Conservation (phyloP, 2,329 filamentous ascomycete species). For the Berkeleyomyces rouxiae region DNA sequence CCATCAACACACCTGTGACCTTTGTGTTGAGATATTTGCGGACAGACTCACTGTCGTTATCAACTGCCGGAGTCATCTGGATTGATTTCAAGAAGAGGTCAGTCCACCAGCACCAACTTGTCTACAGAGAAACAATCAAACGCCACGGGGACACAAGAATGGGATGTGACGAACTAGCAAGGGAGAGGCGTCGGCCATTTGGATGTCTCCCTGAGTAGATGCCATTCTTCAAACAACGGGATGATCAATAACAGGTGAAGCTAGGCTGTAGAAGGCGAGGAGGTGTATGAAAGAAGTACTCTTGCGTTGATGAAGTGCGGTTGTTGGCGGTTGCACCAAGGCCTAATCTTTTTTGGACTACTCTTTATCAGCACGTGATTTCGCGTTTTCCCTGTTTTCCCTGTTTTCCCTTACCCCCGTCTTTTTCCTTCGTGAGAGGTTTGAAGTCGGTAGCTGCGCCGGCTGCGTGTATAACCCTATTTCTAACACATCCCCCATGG, state of each 20-base stretch:
- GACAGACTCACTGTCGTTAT: conserved; percentile 44
- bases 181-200: conserved; percentile 11
- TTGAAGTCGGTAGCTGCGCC: no score
- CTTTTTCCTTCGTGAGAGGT: no score
- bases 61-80: conserved; percentile 34
- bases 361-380: background rate
- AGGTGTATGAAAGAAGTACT: background rate
- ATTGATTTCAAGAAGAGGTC: conserved; percentile 15
- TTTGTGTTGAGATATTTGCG: conserved; percentile 56
- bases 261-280: background rate
- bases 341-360: background rate
- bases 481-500: no score
- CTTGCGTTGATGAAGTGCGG: background rate
- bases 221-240: background rate
- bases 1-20: conserved; percentile 49
- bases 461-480: no score
- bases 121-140: background rate
- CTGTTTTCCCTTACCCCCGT: background rate
- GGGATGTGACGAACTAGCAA: background rate
- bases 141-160: background rate
- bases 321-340: background rate
- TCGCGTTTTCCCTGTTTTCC: background rate
- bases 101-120: background rate
- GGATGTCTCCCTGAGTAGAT: conserved; percentile 5
- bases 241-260: background rate